Conservation (phyloP, 2,329 filamentous ascomycete genomes). For the Colletotrichum nymphaeae region DNA sequence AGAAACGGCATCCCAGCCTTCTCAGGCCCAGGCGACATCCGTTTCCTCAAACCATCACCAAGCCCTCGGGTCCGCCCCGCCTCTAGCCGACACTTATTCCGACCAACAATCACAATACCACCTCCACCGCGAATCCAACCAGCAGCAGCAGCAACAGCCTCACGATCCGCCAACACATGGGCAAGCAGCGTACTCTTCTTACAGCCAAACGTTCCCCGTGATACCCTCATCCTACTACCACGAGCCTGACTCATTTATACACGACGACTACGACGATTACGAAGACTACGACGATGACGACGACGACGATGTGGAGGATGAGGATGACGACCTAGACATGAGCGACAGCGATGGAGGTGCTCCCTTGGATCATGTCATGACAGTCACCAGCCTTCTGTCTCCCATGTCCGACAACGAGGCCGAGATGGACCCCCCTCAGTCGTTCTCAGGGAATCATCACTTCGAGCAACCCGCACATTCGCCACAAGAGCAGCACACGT, state of each 20-base stretch:
- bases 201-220: constrained; percentile 28
- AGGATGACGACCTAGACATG: constrained; percentile 44
- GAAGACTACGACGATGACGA: constrained; percentile 29
- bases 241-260: constrained; percentile 5
- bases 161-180: constrained; percentile 6
- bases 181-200: constrained; percentile 16
- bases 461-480: neutral
- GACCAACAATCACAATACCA: constrained; percentile 13
- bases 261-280: constrained; percentile 22
- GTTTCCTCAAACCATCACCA: constrained; percentile 29
- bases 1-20: constrained; percentile 28
- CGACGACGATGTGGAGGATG: constrained; percentile 28
- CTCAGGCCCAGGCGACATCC: constrained; percentile 26
- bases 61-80: constrained; percentile 14
- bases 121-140: constrained; percentile 20
- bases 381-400: constrained; percentile 25
- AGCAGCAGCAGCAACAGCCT: constrained; percentile 14
- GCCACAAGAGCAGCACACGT: neutral
- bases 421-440: neutral
- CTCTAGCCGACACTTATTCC: constrained; percentile 14
- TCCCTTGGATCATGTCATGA: constrained; percentile 32
- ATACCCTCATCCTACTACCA: constrained; percentile 31
- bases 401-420: constrained; percentile 22
- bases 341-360: constrained; percentile 49
- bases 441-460: neutral